Base-by-base conservation (phyloP, 2,329 filamentous ascomycete genomes). In the Penicillium sp. region DNA sequence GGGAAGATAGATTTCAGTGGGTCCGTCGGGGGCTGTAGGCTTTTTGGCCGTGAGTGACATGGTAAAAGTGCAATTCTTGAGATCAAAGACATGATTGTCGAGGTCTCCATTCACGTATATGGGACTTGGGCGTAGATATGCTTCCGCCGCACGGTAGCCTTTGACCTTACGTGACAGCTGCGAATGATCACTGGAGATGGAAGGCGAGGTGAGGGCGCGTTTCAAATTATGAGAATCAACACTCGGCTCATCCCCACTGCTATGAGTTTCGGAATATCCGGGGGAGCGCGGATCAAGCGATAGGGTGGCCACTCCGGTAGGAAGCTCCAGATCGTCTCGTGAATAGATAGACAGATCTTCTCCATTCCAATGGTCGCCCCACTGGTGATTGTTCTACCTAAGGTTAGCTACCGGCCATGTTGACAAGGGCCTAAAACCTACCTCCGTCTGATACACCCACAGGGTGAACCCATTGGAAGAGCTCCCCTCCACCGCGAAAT, bases 291-390 rank as follows among this genome's bases (percentile, higher is more conserved):
- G 60, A 45, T 70, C 37, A 9, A 41, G 27, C 51, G 35, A 62
- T 35, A 27, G 60, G 60, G 14, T 51, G 43, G 32, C 45, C 51
- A 15, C 55, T 13, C 57, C 51, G 32, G 55, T 59, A 27, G 65
- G 63, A 1, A 80, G 62, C 32, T 74, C 67, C 20, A 79, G 81
- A 62, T 98, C 93, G 58, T 98, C 89, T 4, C 78, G 53, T 0
- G 87, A 95, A 59, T 80, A 84, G 37, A 98, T 92, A 4, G 89
- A 95, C 22, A 98, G 67, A 60, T 98, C 92, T 63, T 98, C 92
- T 31, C 92, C 92, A 51, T 98, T 98, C 92, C 92, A 98, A 49
- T 87, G 80, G 55, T 98, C 92, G 37, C 92, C 92, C 67, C 85
- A 82, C 56, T 82, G 73, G 59, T 98, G 92, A 45, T 83, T 82